These are phyloP conservation scores for Aegilops bicornis DNA, from an alignment of 176 grass and related monocot species.

Conservation along the genomic window DNA sequence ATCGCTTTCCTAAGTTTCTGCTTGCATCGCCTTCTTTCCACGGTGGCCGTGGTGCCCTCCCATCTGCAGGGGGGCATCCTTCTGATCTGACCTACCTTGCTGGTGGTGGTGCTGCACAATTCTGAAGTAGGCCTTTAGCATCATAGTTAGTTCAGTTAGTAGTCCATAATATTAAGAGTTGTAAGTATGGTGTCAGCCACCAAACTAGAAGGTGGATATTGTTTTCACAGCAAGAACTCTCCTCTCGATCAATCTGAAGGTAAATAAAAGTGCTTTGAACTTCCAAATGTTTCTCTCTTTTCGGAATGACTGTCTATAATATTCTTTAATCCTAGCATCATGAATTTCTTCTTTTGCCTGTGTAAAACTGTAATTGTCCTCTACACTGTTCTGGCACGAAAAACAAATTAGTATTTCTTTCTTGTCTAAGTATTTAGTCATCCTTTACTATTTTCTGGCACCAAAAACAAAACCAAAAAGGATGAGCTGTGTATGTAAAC, in stretches of 20 bases:
- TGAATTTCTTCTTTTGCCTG: neutral
- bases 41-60: constrained; percentile 84
- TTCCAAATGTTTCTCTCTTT: constrained; percentile 23
- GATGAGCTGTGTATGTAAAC: neutral
- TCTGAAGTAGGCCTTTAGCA: constrained; percentile 43
- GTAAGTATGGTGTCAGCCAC: constrained; percentile 57
- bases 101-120: constrained; percentile 54
- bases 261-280: constrained; percentile 32
- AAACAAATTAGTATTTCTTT: neutral
- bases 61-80: constrained; percentile 90
- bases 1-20: constrained; percentile 69
- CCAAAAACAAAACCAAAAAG: neutral
- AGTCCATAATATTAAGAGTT: constrained; percentile 24
- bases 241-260: constrained; percentile 43
- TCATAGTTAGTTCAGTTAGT: constrained; percentile 34
- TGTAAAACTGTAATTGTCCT: neutral
- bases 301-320: neutral
- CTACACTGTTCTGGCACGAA: neutral
- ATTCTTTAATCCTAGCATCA: neutral
- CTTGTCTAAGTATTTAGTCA: neutral
- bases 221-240: constrained; percentile 40
- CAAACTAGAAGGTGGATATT: constrained; percentile 40
- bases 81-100: constrained; percentile 81
- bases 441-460: neutral
- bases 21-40: constrained; percentile 88